These are phyloP conservation scores for Mycena vitilis DNA, from an alignment of 768 basidiomycete species.

Conservation along the genomic window DNA sequence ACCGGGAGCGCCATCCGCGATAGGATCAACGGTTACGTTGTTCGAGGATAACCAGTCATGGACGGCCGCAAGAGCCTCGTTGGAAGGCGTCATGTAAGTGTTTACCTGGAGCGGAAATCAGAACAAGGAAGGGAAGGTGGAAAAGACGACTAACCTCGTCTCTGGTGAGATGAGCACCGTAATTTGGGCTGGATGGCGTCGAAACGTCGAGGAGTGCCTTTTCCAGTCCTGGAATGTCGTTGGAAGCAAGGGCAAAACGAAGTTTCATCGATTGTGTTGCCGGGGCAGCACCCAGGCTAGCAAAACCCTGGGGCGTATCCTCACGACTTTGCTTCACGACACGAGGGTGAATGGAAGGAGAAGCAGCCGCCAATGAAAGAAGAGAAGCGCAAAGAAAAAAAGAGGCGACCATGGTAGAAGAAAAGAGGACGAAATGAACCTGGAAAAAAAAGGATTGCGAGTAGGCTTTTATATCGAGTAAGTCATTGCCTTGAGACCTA, in stretches of 20 bases:
- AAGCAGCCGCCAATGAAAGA: too few species aligned
- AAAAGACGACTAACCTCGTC: constrained; percentile 51
- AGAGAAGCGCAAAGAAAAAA: too few species aligned
- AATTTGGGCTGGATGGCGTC: constrained; percentile 46
- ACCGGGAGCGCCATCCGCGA: constrained; percentile 46
- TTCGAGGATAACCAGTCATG: constrained; percentile 58
- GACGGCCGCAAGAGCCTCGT: constrained; percentile 42
- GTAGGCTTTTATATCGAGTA: too few species aligned
- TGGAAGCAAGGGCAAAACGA: constrained; percentile 52
- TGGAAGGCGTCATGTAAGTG: constrained; percentile 32
- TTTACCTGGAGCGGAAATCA: constrained; percentile 30
- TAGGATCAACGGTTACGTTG: constrained; percentile 40
- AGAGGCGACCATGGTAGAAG: too few species aligned
- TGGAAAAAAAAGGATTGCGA: too few species aligned
- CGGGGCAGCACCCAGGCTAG: constrained; percentile 44
- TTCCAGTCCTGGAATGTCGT: constrained; percentile 46
- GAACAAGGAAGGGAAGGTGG: constrained; percentile 44
- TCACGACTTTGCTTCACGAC: too few species aligned
- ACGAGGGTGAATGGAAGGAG: too few species aligned
- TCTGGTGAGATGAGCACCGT: constrained; percentile 53
- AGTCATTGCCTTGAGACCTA: too few species aligned
- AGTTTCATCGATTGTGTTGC: constrained; percentile 46
- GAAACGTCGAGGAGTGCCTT: constrained; percentile 49
- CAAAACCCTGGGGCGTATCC: too few species aligned
- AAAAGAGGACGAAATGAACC: too few species aligned